Base-by-base conservation (phyloP, 2,329 filamentous ascomycete species). In the Geosmithia putterillii region DNA sequence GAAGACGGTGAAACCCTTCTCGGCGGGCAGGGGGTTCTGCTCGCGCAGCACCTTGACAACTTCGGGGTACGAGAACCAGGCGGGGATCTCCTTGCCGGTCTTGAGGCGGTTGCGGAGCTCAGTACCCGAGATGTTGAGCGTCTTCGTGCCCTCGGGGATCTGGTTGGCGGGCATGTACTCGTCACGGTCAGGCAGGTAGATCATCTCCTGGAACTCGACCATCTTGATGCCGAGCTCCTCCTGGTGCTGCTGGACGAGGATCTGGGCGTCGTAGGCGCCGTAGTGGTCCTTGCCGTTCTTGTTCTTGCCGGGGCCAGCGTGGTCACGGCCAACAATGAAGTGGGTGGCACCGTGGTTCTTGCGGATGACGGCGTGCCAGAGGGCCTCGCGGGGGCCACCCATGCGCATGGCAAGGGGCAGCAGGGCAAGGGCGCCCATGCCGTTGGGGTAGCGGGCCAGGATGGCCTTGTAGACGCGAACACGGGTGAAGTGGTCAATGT, bases 1-100 rank as follows among this genome's bases (percentile, higher is more conserved):
- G 81, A 98, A 95, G 66, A 98, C 77, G 50, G 92, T 96, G 78
- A 98, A 98, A 50, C 92, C 92, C 73, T 98, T 94, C 59, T 83
- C 77, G 55, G 79, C 81, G 52, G 92, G 85, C 42, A 94, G 80
- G 41, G 90, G 92, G 73, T 96, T 92, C 54, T 90, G 94, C 71
- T 98, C 89, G 57, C 92, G 83, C 48, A 98, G 83, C 41, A 96
- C 92, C 65, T 81, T 82, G 67, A 98, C 92, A 54, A 98, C 92
- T 71, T 98, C 92, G 49, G 92, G 90, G 74, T 98, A 98, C 25
- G 92, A 96, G 77, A 98, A 98, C 92, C 92, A 98, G 67, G 94
- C 88, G 54, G 92, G 44, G 55, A 98, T 98, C 54, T 94, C 87
- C 56, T 86, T 86, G 54, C 92, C 92, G 47, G 84, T 94, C 57